These are phyloP conservation scores for Xylaria sp. DNA, from an alignment of 2,329 filamentous ascomycete genomes.

Conservation along the genomic window DNA sequence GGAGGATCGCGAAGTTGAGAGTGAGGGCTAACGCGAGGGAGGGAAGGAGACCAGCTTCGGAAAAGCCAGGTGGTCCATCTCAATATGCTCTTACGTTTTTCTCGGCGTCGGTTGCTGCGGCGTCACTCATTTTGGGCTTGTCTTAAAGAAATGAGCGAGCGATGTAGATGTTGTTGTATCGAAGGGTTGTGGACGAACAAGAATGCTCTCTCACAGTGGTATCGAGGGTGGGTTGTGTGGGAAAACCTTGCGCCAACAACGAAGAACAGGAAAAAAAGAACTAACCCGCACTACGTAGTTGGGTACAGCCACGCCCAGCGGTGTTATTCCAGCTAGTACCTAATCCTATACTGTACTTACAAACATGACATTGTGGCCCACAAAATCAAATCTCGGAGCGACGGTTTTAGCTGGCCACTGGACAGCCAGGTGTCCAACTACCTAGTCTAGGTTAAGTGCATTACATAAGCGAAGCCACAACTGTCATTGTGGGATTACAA, in stretches of 20 bases:
- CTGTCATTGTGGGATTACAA: background rate
- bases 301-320: slow-evolving; percentile 5
- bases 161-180: slow-evolving; percentile 38
- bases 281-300: slow-evolving; percentile 14
- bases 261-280: slow-evolving; percentile 25
- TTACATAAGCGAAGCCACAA: background rate
- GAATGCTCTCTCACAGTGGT: slow-evolving; percentile 37
- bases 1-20: slow-evolving; percentile 5
- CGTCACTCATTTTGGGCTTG: slow-evolving; percentile 81
- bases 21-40: slow-evolving; percentile 5
- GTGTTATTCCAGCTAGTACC: background rate
- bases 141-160: slow-evolving; percentile 42
- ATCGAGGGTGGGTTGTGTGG: slow-evolving; percentile 40
- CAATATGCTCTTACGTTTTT: slow-evolving; percentile 76
- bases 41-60: background rate
- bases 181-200: slow-evolving; percentile 32
- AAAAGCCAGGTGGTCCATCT: slow-evolving; percentile 3
- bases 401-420: background rate
- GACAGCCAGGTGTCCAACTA: background rate
- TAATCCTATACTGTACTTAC: background rate
- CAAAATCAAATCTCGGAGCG: background rate
- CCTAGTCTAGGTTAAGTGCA: background rate
- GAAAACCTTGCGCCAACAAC: slow-evolving; percentile 38
- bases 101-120: slow-evolving; percentile 91
- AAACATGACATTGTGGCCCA: no score